Conservation (phyloP, 2,329 filamentous ascomycete species). For the Drechmeria coniospora region DNA sequence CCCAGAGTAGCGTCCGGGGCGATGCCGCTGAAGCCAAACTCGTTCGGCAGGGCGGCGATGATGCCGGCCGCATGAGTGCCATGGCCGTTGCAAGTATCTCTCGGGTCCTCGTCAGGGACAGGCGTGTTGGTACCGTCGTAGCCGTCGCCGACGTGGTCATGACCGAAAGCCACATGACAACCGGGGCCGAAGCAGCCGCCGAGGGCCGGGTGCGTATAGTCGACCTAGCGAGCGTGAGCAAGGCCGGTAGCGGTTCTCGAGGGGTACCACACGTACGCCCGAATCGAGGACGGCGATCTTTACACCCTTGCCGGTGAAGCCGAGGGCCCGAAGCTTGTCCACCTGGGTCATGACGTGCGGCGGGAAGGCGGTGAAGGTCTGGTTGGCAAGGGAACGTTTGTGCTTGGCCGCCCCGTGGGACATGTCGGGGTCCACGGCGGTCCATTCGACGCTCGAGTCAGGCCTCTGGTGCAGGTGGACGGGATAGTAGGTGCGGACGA, state of each 20-base stretch:
- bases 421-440: conserved; percentile 16
- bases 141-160: conserved; percentile 41
- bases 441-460: conserved; percentile 28
- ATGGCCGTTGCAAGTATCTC: conserved; percentile 42
- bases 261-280: conserved; percentile 24
- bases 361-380: conserved; percentile 22
- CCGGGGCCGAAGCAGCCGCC: conserved; percentile 47
- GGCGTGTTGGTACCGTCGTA: conserved; percentile 26
- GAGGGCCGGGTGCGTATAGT: conserved; percentile 47
- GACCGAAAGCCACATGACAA: conserved; percentile 41
- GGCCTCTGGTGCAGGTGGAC: conserved; percentile 30
- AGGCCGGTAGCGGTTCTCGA: background rate
- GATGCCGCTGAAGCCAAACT: conserved; percentile 39
- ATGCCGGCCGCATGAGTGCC: conserved; percentile 49
- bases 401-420: conserved; percentile 5
- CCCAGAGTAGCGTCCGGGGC: conserved; percentile 41
- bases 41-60: conserved; percentile 40
- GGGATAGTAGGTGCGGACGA: conserved; percentile 33
- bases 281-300: conserved; percentile 39
- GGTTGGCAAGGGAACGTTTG: conserved; percentile 9
- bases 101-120: conserved; percentile 33
- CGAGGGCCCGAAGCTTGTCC: conserved; percentile 32
- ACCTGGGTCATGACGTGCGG: conserved; percentile 42
- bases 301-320: conserved; percentile 33
- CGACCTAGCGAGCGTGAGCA: conserved; percentile 22